Percentiles rank a stretch among this genome's conserved stretches.
Evolutionary conservation across 2,329 filamentous ascomycete genomes (phyloP).

Genomic region (Myriosclerotinia curreyana): DNA sequence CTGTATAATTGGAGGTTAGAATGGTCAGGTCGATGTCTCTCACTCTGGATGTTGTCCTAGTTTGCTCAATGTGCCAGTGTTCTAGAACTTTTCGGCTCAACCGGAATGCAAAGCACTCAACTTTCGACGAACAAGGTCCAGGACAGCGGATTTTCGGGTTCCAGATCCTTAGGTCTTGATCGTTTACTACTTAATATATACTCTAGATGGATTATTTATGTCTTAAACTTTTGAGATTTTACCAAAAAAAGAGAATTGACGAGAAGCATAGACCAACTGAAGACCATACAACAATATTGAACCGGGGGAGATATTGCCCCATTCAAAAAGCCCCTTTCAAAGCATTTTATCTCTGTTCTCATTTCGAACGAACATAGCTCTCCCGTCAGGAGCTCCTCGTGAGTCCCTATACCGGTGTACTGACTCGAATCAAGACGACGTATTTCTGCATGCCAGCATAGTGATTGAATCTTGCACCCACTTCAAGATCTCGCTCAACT

Average conservation of each 20-base stretch:
- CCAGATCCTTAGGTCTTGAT: neutral
- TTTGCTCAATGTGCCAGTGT: neutral
- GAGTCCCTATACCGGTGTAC: neutral
- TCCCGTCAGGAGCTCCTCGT: neutral
- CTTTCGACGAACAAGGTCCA: neutral
- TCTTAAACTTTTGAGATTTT: neutral
- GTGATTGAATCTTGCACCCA: no score
- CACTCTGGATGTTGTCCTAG: neutral
- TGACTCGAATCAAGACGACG: neutral
- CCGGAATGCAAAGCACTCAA: neutral
- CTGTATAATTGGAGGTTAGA: conserved; percentile 14
- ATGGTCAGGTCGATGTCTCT: neutral
- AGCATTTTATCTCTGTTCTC: neutral
- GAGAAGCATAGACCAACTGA: neutral
- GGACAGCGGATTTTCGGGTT: neutral
- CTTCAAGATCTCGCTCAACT: neutral
- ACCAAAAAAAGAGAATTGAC: neutral
- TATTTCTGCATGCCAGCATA: neutral
- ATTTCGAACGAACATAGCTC: neutral
- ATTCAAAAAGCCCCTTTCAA: conserved; percentile 1
- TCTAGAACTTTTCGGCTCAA: neutral
- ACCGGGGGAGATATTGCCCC: neutral
- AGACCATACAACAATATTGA: neutral
- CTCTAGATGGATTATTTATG: neutral
- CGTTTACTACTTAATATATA: neutral